A percentile compares a stretch with the other conserved stretches of the same genome.
phyloP scores from a whole-genome alignment of 164 flowering plant species.

The Chimonanthus salicifolius region DNA sequence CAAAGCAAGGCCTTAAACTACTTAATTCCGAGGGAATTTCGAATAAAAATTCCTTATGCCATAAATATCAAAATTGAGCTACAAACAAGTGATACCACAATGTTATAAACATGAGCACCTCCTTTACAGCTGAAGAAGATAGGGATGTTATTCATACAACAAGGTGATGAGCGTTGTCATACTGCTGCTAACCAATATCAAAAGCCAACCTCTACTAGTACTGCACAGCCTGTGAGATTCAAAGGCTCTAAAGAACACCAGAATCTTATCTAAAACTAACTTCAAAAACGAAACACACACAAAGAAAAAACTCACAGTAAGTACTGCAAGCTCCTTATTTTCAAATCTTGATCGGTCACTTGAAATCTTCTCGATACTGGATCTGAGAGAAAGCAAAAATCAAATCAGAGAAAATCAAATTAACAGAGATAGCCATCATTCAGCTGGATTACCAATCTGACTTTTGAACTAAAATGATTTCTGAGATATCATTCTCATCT shows the following conservation, averaged over 20 bases:
- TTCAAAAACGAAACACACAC: constrained; percentile 44
- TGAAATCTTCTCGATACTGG: constrained; percentile 42
- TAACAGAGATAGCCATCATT: background rate
- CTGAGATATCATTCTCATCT: too few species aligned
- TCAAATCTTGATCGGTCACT: constrained; percentile 49
- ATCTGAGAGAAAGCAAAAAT: constrained; percentile 27
- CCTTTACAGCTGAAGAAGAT: background rate
- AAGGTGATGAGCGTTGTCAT: constrained; percentile 44
- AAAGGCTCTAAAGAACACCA: constrained; percentile 23
- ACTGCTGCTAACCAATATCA: constrained; percentile 49
- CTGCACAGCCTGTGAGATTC: constrained; percentile 18
- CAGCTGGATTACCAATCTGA: background rate
- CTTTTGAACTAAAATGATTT: background rate
- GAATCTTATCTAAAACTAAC: constrained; percentile 34
- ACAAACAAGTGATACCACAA: background rate
- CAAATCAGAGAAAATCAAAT: background rate
- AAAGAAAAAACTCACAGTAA: constrained; percentile 47
- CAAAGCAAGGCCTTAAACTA: background rate
- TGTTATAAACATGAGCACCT: background rate
- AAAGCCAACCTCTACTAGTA: constrained; percentile 54
- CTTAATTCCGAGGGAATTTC: background rate
- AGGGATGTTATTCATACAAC: constrained; percentile 25
- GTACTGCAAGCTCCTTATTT: constrained; percentile 54
- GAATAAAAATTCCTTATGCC: background rate
- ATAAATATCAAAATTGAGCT: too few species aligned